Evolutionary conservation across 768 basidiomycete species (phyloP), one percentile per base, ranked within the genome.

Genomic region (Scleroderma bovista): DNA sequence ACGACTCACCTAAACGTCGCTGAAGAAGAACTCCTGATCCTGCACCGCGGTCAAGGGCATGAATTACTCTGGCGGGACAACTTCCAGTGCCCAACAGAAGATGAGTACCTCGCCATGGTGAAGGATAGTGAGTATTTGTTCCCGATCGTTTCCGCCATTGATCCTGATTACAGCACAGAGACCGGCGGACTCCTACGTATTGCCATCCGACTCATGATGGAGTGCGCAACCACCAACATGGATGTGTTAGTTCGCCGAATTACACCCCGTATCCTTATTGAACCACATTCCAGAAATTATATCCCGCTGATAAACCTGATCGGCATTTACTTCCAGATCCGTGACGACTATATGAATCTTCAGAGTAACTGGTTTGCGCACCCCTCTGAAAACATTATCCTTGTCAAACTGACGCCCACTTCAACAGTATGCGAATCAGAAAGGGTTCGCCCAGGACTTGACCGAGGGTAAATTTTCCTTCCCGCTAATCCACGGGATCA

Each of bases 381-480:
- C 34, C 34, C 7, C 22, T 12, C 29, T 24, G 17, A 1, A 19
- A n/a, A 12, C 8, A 9, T 29, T 5, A 12, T 17, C 24, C 26
- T 23, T 12, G 31, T 31, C n/a, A 8, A 31, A 20, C 29, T 48
- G 16, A 41, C 15, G 20, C 29, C 16, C 41, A n/a, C 19, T n/a
- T 22, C 36, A 24, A 9, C 41, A 95, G 91, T 97, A 97, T 61
- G 72, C 83, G 2, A 78, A 79, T 38, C 88, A 86, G 63, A 90
- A 90, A 63, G 88, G 88, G 2, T 95, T 90, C 65, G 89, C 88
- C 0, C 94, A 98, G 67, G 95, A 98, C 63, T 73, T 98, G 13
- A 86, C 90, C 0, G 95, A 97, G 70, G 95, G 95, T 7, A 98
- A 98, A 66, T 98, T 98, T 72, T 94, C 91, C 3, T 98, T 98